Percentiles rank a stretch among this genome's conserved stretches.
These are phyloP conservation scores for Globisporangium camurandrum DNA, from an alignment of 352 stramenopile species.

Conservation along the genomic window DNA sequence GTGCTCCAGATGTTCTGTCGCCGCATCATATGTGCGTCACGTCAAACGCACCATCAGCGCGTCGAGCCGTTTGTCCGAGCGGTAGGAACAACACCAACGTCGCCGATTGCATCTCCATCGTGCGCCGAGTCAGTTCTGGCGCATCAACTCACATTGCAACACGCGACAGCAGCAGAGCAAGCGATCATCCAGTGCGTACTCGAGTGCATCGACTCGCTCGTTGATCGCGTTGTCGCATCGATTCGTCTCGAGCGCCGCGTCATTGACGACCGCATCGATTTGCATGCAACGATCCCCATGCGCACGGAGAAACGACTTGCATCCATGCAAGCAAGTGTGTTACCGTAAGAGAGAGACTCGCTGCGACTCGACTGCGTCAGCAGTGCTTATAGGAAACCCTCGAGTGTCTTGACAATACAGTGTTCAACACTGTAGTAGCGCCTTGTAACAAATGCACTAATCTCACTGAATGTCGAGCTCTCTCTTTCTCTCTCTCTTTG, in stretches of 20 bases:
- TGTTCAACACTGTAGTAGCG: neutral
- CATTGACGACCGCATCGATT: constrained; percentile 15
- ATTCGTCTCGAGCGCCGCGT: constrained; percentile 13
- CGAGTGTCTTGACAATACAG: constrained; percentile 3
- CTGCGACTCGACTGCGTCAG: too few relatives aligned
- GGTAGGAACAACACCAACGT: too few relatives aligned
- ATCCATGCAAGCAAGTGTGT: constrained; percentile 11
- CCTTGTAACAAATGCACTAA: too few relatives aligned
- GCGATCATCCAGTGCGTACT: constrained; percentile 20
- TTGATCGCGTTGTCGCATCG: constrained; percentile 19
- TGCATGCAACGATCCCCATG: constrained; percentile 30
- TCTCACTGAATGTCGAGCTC: too few relatives aligned
- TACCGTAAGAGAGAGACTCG: too few relatives aligned
- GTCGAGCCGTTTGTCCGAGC: too few relatives aligned
- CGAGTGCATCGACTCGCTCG: constrained; percentile 21
- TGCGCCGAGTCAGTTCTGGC: constrained; percentile 7
- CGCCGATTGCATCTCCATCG: too few relatives aligned
- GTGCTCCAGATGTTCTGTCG: constrained; percentile 32
- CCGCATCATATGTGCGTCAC: constrained; percentile 11
- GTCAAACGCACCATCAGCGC: neutral
- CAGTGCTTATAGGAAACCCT: too few relatives aligned
- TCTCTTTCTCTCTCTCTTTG: too few relatives aligned
- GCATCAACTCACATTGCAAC: neutral
- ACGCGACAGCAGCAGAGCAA: constrained; percentile 18
- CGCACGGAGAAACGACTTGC: constrained; percentile 31